Conservation (phyloP, 805 yeast genomes). For the Metahyphopichia silvanorum region DNA sequence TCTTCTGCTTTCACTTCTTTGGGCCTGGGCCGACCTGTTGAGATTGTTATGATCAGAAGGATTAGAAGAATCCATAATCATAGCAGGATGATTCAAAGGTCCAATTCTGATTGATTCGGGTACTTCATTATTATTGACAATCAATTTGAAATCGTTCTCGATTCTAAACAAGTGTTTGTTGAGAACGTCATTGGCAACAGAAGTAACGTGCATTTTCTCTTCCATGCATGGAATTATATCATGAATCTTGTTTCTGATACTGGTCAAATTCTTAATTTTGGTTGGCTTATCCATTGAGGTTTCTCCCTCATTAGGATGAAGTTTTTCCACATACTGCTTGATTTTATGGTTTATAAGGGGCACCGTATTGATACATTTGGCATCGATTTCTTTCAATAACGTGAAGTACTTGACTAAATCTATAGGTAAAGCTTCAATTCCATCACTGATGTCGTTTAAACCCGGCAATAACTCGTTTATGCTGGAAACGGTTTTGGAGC, state of each 20-base stretch:
- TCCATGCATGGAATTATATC: slow-evolving; percentile 90
- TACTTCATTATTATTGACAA: slow-evolving; percentile 69
- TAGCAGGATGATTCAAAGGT: slow-evolving; percentile 86
- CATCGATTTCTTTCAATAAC: slow-evolving; percentile 86
- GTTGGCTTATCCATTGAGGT: not conserved
- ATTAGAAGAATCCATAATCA: slow-evolving; percentile 55
- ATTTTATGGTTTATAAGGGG: slow-evolving; percentile 64
- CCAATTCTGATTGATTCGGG: slow-evolving; percentile 79
- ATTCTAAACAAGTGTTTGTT: slow-evolving; percentile 66
- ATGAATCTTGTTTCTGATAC: slow-evolving; percentile 44
- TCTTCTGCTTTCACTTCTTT: slow-evolving; percentile 80
- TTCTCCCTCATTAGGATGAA: slow-evolving; percentile 10
- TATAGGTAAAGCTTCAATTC: slow-evolving; percentile 82
- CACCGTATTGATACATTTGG: slow-evolving; percentile 76
- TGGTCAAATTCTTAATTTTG: slow-evolving; percentile 29
- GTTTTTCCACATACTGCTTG: slow-evolving; percentile 34
- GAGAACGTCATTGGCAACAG: slow-evolving; percentile 80
- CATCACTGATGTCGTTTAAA: slow-evolving; percentile 86
- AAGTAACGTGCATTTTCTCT: slow-evolving; percentile 96
- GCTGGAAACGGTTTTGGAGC: slow-evolving; percentile 28
- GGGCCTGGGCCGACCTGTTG: slow-evolving; percentile 62
- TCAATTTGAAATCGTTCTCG: slow-evolving; percentile 75
- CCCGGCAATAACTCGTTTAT: slow-evolving; percentile 61
- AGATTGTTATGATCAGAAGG: slow-evolving; percentile 37
- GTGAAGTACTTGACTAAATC: slow-evolving; percentile 86